Evolutionary conservation across 78 protist genomes (phyloP).

Genomic region (Dictyostelium intermedium): DNA sequence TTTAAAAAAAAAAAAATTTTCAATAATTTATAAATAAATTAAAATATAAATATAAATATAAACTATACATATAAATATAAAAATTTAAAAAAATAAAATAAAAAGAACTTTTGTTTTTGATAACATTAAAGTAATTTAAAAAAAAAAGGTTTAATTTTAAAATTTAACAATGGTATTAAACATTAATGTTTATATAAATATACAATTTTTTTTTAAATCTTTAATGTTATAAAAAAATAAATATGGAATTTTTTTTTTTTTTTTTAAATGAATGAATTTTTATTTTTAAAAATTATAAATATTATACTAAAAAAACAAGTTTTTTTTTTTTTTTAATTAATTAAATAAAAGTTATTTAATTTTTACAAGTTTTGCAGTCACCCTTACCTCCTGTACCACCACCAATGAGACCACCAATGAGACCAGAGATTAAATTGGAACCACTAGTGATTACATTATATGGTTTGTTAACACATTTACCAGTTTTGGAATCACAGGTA

Average conservation of each 20-base stretch:
- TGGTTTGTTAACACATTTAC: background rate
- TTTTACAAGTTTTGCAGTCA: conserved; percentile 4
- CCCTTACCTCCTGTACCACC: background rate
- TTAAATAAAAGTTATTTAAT: background rate
- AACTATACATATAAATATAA: too few species aligned
- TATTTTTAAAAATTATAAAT: background rate
- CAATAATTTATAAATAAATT: too few species aligned
- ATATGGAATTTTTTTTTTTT: background rate
- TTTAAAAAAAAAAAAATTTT: background rate
- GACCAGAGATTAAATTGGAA: background rate
- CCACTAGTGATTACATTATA: background rate
- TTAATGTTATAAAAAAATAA: background rate
- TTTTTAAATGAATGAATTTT: background rate
- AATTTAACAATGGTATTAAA: too few species aligned
- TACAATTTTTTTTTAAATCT: too few species aligned
- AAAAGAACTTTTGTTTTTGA: too few species aligned
- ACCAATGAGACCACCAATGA: background rate
- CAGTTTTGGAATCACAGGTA: background rate
- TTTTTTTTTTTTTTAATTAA: background rate
- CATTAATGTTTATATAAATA: too few species aligned
- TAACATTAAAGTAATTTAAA: too few species aligned
- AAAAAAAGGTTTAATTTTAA: too few species aligned
- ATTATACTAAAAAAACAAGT: background rate
- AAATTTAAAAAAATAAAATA: too few species aligned
- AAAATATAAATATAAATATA: too few species aligned